Percentiles rank a stretch among this genome's conserved stretches.
phyloP scores from a whole-genome alignment of 1,284 basidiomycete species.

The Ustilago lituana region DNA sequence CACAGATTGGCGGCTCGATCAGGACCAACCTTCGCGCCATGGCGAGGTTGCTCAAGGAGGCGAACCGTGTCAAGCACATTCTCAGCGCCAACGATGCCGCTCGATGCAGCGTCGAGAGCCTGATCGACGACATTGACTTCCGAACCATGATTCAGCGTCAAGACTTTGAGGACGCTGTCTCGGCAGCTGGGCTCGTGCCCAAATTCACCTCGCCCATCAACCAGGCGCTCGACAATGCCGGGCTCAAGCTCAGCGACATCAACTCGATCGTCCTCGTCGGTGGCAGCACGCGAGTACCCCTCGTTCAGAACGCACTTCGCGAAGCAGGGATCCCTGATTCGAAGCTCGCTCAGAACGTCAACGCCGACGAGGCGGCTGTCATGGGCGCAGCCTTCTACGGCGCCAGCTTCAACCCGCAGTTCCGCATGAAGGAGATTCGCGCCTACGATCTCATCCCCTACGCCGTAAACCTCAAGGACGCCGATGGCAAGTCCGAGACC shows the following conservation, averaged over 20 bases:
- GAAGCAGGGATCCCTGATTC: conserved; percentile 61
- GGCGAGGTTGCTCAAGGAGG: conserved; percentile 93
- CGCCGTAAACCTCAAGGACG: conserved; percentile 53
- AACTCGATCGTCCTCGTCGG: conserved; percentile 91
- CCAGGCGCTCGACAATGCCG: conserved; percentile 79
- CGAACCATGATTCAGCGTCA: conserved; percentile 79
- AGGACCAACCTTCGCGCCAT: conserved; percentile 79
- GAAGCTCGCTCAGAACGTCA: conserved; percentile 78
- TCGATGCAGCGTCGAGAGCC: conserved; percentile 80
- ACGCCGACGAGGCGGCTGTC: conserved; percentile 95
- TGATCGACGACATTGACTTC: conserved; percentile 91
- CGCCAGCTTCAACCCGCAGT: conserved; percentile 85
- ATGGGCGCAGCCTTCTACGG: conserved; percentile 91
- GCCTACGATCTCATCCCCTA: conserved; percentile 73
- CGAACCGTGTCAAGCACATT: conserved; percentile 87
- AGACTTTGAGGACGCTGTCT: conserved; percentile 75
- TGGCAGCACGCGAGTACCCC: conserved; percentile 86
- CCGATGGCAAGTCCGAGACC: conserved; percentile 41
- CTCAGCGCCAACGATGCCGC: conserved; percentile 91
- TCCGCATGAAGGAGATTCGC: conserved; percentile 94
- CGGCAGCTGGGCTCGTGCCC: conserved; percentile 32
- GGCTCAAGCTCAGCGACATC: conserved; percentile 77
- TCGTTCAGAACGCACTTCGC: conserved; percentile 77
- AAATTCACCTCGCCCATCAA: conserved; percentile 70
- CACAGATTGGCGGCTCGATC: conserved; percentile 50